These are phyloP conservation scores for Theileria parva DNA, from an alignment of 169 alveolate genomes.

Conservation along the genomic window DNA sequence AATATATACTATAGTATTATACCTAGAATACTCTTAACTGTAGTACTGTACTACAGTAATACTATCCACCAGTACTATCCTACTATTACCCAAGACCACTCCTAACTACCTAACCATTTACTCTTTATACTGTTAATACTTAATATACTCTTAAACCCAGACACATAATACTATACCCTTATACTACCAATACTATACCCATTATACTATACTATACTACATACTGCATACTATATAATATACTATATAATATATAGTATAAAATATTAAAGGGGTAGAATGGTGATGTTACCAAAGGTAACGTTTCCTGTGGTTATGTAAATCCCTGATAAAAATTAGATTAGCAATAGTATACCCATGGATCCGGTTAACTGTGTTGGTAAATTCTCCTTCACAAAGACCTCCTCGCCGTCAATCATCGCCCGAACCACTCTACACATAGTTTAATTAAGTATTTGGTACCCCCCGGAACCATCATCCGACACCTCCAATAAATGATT, in stretches of 20 bases:
- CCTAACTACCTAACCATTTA: no score
- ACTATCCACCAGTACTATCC: no score
- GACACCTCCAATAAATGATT: slow-evolving; percentile 48
- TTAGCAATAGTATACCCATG: slow-evolving; percentile 22
- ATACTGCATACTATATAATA: no score
- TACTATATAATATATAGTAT: not conserved
- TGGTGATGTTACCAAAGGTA: slow-evolving; percentile 60
- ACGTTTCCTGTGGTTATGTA: slow-evolving; percentile 58
- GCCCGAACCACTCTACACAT: not conserved
- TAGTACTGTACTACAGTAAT: no score
- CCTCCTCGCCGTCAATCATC: slow-evolving; percentile 25
- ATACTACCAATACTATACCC: no score
- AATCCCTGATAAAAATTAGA: slow-evolving; percentile 17
- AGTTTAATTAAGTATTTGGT: not conserved
- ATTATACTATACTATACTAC: no score
- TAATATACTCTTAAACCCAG: no score
- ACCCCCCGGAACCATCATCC: slow-evolving; percentile 67
- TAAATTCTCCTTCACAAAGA: slow-evolving; percentile 6
- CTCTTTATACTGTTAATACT: no score
- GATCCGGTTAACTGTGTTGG: slow-evolving; percentile 30
- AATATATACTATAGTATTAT: no score
- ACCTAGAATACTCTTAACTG: no score
- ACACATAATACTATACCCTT: no score
- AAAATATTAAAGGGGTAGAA: slow-evolving; percentile 27
- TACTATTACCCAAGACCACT: no score